Percentiles rank a stretch among this genome's conserved stretches.
These are phyloP conservation scores for Paraconiothyrium brasiliense DNA, from an alignment of 2,329 filamentous ascomycete species.

Conservation along the genomic window DNA sequence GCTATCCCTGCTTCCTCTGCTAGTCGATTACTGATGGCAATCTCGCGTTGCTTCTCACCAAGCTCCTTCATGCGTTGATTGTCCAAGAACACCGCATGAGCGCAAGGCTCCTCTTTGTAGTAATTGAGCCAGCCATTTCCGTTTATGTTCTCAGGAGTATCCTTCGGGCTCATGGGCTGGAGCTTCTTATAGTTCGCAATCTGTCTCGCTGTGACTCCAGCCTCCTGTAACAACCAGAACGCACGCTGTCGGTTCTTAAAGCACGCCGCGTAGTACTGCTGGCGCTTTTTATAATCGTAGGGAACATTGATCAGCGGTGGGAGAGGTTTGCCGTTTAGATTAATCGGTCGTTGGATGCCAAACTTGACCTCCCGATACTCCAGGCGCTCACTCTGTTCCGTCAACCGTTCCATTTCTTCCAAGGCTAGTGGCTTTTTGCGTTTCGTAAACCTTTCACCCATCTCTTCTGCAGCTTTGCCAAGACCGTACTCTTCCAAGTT, in stretches of 20 bases:
- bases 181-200: conserved; percentile 39
- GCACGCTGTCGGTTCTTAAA: conserved; percentile 44
- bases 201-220: conserved; percentile 38
- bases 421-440: conserved; percentile 38
- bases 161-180: conserved; percentile 31
- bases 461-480: conserved; percentile 26
- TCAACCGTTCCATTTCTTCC: conserved; percentile 31
- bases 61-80: conserved; percentile 24
- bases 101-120: conserved; percentile 33
- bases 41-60: conserved; percentile 37
- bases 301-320: conserved; percentile 46
- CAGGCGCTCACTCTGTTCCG: conserved; percentile 41
- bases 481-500: conserved; percentile 11
- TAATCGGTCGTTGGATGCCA: conserved; percentile 39
- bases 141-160: conserved; percentile 32
- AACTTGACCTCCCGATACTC: conserved; percentile 45
- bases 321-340: conserved; percentile 30
- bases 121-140: conserved; percentile 37
- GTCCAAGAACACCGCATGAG: conserved; percentile 26
- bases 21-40: conserved; percentile 37
- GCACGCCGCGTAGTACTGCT: conserved; percentile 42
- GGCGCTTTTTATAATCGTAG: conserved; percentile 27
- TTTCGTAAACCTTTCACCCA: conserved; percentile 28
- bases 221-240: conserved; percentile 40
- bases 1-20: conserved; percentile 36